Evolutionary conservation across 805 yeast genomes (phyloP).

Genomic region (Millerozyma acaciae): DNA sequence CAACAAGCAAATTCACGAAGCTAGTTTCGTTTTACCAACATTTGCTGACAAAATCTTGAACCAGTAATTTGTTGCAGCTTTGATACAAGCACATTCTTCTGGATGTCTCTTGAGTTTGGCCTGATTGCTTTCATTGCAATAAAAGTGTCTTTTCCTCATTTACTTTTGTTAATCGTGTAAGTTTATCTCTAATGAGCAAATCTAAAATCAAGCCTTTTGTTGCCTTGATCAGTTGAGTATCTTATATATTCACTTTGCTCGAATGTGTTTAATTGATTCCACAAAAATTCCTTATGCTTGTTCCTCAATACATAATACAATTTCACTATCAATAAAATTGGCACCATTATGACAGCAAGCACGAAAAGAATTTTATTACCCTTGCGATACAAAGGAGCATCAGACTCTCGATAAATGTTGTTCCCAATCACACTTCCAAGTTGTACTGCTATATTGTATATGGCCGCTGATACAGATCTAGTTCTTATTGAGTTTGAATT

Average conservation of each 20-base stretch:
- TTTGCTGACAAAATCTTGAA: conserved; percentile 64
- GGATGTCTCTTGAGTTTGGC: too few relatives aligned
- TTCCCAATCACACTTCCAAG: conserved; percentile 20
- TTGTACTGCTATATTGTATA: conserved; percentile 25
- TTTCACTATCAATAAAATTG: conserved; percentile 17
- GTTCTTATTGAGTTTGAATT: conserved; percentile 23
- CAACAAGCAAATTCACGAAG: conserved; percentile 77
- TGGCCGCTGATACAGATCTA: conserved; percentile 26
- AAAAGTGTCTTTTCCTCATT: not conserved
- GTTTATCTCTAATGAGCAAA: conserved; percentile 13
- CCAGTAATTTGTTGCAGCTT: too few relatives aligned
- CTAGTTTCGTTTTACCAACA: conserved; percentile 87
- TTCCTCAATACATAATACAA: conserved; percentile 23
- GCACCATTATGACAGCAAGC: conserved; percentile 17
- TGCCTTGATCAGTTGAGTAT: conserved; percentile 18
- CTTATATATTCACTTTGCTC: conserved; percentile 16
- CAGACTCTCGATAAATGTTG: conserved; percentile 24
- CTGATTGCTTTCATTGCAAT: too few relatives aligned
- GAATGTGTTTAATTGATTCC: conserved; percentile 17
- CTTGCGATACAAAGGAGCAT: conserved; percentile 23
- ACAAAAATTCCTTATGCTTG: conserved; percentile 10
- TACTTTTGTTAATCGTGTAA: not conserved
- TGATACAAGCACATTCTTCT: too few relatives aligned
- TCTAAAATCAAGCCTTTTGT: conserved; percentile 21
- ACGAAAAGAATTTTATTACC: conserved; percentile 24